Evolutionary conservation across 441 rosid species (phyloP), one percentile per base, ranked within the genome.

Genomic region (Raphanus hybrid): DNA sequence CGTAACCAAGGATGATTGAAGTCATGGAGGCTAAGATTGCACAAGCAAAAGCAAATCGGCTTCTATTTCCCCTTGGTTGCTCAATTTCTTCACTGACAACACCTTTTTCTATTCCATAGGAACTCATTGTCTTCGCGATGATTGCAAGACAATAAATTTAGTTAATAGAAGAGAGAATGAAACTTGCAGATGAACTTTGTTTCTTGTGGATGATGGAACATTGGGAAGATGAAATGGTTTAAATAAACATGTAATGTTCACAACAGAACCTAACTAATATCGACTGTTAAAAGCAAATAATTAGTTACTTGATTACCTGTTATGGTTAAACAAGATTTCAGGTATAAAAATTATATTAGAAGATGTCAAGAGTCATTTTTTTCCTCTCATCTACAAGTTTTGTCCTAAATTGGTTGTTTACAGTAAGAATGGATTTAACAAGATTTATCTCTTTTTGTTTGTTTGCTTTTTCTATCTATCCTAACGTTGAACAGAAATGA

Each of bases 51-150:
- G 26, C 26, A 23, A 23, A 23, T 2, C 26, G 26, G 26, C 26
- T 23, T 23, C 26, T 23, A 32, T 71, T 78, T 10, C 68, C 63
- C 23, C 67, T 59, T 0, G 77, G 77, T 0, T 57, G 58, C n/a
- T 50, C 76, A 4, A 58, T 15, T 0, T 15, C 70, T 9, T 6
- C 32, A 34, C 48, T 16, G 7, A 6, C 32, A 23, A 59, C 34
- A 26, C 81, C 77, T 66, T 37, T 9, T 72, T 78, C 81, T 71
- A 34, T 43, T 10, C 12, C 69, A 2, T 54, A 66, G 26, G 71
- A 45, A 32, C 57, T 66, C 81, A 78, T 78, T 0, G 11, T 10
- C 26, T 23, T 23, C 2, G 26, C 26, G 26, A 23, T 23, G 26
- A 23, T 23, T 23, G 26, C 2, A 23, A 23, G 0, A 23, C 26